Evolutionary conservation across 108 stramenopile species (phyloP).

Genomic region (Bacterosira constricta): DNA sequence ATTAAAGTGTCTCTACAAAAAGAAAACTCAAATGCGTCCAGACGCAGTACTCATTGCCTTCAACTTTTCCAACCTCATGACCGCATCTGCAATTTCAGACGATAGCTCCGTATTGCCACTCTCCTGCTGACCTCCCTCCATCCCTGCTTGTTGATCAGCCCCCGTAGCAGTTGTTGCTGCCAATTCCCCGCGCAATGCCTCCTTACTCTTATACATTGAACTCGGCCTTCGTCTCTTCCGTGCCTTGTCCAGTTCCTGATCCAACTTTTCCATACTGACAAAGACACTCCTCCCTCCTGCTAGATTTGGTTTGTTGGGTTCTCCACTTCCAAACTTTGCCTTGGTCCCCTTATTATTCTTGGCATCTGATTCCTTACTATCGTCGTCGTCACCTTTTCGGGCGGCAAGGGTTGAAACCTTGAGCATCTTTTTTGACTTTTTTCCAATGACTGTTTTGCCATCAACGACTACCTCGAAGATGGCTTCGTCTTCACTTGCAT

Average conservation of each 20-base stretch:
- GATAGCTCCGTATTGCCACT: background rate
- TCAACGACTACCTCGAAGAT: constrained; percentile 80
- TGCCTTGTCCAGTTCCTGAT: constrained; percentile 73
- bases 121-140: background rate
- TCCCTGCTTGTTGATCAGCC: background rate
- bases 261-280: constrained; percentile 82
- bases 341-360: too few relatives aligned
- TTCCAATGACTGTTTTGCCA: constrained; percentile 71
- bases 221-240: constrained; percentile 69
- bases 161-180: background rate
- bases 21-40: too few relatives aligned
- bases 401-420: constrained; percentile 35
- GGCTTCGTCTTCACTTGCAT: constrained; percentile 30
- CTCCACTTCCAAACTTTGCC: constrained; percentile 2
- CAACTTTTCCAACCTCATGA: constrained; percentile 41
- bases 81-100: constrained; percentile 35
- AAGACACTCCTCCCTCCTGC: constrained; percentile 58
- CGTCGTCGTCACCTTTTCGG: constrained; percentile 21
- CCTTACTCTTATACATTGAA: constrained; percentile 63
- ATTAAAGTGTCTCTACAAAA: too few relatives aligned
- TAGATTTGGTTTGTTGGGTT: constrained; percentile 28
- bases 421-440: constrained; percentile 46
- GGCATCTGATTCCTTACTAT: too few relatives aligned
- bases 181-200: constrained; percentile 17
- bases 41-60: constrained; percentile 43